These are phyloP conservation scores for Phytophthora cryptogea DNA, from an alignment of 352 stramenopile species.

Conservation along the genomic window DNA sequence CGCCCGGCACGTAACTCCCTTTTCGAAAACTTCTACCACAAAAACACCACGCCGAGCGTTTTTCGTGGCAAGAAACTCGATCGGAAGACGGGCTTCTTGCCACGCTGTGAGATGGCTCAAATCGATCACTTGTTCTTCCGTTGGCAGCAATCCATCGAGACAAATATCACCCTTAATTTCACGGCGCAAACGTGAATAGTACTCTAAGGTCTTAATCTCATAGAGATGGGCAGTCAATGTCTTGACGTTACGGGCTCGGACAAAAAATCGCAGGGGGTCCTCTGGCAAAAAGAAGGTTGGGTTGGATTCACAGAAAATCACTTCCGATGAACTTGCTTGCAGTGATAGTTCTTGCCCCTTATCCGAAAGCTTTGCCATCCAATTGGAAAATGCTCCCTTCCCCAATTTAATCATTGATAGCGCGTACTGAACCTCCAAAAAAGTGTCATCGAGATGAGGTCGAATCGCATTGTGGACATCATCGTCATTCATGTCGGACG, in stretches of 20 bases:
- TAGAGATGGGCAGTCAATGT: conserved; percentile 61
- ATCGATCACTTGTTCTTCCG: conserved; percentile 55
- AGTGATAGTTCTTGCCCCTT: conserved; percentile 24
- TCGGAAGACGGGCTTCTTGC: conserved; percentile 46
- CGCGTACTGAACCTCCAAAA: conserved; percentile 31
- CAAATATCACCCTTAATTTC: conserved; percentile 58
- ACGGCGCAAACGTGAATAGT: conserved; percentile 49
- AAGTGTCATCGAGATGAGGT: conserved; percentile 16
- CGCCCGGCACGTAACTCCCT: conserved; percentile 54
- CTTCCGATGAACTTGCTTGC: conserved; percentile 26
- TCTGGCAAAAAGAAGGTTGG: conserved; percentile 43
- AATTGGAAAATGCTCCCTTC: conserved; percentile 32
- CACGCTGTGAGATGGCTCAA: conserved; percentile 49
- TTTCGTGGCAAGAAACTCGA: conserved; percentile 28
- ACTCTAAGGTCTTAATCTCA: conserved; percentile 63
- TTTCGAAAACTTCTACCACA: conserved; percentile 67
- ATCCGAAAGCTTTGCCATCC: conserved; percentile 38
- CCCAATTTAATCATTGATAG: conserved; percentile 35
- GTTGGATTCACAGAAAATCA: conserved; percentile 61
- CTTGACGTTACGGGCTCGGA: conserved; percentile 56
- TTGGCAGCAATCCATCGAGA: conserved; percentile 61
- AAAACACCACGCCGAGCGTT: conserved; percentile 49
- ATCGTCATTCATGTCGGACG: conserved; percentile 19
- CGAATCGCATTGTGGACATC: conserved; percentile 20
- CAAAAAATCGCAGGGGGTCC: conserved; percentile 43